These are phyloP conservation scores for Inonotus obliquus DNA, from an alignment of 1,284 basidiomycete species.

Conservation along the genomic window DNA sequence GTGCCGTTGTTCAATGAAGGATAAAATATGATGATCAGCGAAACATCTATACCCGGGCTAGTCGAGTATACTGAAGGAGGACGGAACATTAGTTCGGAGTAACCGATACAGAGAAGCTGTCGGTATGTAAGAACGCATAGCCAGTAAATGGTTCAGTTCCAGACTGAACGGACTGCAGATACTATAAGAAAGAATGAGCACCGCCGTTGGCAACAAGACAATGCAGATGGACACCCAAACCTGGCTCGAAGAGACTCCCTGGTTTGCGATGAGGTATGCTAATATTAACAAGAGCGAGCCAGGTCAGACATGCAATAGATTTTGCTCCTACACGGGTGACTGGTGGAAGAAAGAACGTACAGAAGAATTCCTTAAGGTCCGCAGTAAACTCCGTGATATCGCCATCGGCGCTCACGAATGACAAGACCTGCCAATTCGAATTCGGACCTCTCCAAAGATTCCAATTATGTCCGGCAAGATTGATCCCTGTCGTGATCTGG, in stretches of 20 bases:
- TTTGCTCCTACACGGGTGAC: neutral
- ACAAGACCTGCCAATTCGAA: slow-evolving; percentile 51
- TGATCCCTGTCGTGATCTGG: slow-evolving; percentile 38
- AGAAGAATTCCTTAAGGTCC: slow-evolving; percentile 54
- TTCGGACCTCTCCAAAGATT: slow-evolving; percentile 54
- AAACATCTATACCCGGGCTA: too few relatives aligned
- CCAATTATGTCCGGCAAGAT: slow-evolving; percentile 48
- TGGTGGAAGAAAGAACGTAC: slow-evolving; percentile 29
- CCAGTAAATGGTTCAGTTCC: slow-evolving; percentile 46
- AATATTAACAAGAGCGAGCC: neutral
- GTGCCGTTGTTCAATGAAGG: too few relatives aligned
- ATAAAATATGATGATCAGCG: too few relatives aligned
- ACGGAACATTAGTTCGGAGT: slow-evolving; percentile 6
- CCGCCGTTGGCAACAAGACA: neutral
- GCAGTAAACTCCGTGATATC: slow-evolving; percentile 48
- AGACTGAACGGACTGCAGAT: slow-evolving; percentile 41
- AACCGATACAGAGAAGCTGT: slow-evolving; percentile 34
- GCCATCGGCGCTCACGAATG: slow-evolving; percentile 46
- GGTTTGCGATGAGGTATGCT: slow-evolving; percentile 38
- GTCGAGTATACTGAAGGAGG: too few relatives aligned
- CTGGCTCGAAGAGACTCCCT: slow-evolving; percentile 39
- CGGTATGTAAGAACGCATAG: slow-evolving; percentile 36
- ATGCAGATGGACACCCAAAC: slow-evolving; percentile 24
- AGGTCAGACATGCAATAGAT: too few relatives aligned
- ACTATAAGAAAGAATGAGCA: slow-evolving; percentile 26